phyloP scores from a whole-genome alignment of 805 yeast species.

The Kuraishia hungarica region DNA sequence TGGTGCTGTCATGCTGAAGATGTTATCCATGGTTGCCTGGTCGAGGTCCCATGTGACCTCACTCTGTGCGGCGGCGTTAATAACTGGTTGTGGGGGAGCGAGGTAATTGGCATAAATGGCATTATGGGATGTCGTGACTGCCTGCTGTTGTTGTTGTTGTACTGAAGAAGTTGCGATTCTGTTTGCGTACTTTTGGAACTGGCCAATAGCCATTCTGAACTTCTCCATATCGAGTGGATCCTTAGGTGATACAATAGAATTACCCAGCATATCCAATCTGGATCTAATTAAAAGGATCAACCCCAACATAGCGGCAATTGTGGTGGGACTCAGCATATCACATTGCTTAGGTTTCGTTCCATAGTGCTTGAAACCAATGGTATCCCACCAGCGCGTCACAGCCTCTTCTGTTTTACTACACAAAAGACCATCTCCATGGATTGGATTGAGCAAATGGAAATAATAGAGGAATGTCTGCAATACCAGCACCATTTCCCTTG shows the following conservation, averaged over 20 bases:
- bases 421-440: conserved; percentile 74
- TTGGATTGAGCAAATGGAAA: conserved; percentile 62
- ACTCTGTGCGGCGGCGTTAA: neutral
- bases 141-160: neutral
- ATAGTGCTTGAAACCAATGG: conserved; percentile 47
- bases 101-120: neutral
- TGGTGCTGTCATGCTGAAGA: conserved; percentile 6
- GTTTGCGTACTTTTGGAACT: conserved; percentile 52
- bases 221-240: conserved; percentile 77
- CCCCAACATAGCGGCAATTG: conserved; percentile 71
- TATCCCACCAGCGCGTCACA: conserved; percentile 72
- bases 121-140: neutral
- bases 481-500: conserved; percentile 62
- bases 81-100: neutral
- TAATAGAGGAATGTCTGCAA: conserved; percentile 73
- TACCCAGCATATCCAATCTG: conserved; percentile 50
- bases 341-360: conserved; percentile 12
- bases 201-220: conserved; percentile 58
- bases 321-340: conserved; percentile 51
- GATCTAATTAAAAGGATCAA: conserved; percentile 59
- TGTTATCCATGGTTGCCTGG: conserved; percentile 4
- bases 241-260: conserved; percentile 55
- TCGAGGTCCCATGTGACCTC: neutral
- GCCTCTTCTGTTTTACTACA: conserved; percentile 75
- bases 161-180: neutral